Percentiles rank a stretch among this genome's conserved stretches.
These are phyloP conservation scores for Pachyrhizus erosus DNA, from an alignment of 306 rosid genomes.

Conservation along the genomic window DNA sequence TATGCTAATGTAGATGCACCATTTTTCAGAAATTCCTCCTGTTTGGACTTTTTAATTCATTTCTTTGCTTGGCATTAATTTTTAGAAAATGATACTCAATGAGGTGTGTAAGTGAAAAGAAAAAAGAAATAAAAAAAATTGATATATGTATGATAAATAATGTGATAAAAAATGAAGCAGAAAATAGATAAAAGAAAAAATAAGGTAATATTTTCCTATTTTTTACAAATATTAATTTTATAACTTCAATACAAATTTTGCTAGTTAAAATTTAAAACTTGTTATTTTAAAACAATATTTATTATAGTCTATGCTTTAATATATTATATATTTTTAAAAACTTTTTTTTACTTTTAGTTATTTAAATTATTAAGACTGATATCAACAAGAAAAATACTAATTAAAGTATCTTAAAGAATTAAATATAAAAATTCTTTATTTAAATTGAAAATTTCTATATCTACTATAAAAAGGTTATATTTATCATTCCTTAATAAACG, in stretches of 20 bases:
- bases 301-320: no score
- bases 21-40: slow-evolving; percentile 43
- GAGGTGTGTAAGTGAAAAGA: not conserved
- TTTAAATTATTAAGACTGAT: not conserved
- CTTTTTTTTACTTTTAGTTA: not conserved
- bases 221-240: not conserved
- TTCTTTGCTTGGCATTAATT: slow-evolving; percentile 15
- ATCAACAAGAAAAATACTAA: not conserved
- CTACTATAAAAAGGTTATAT: not conserved
- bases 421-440: not conserved
- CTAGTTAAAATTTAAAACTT: not conserved
- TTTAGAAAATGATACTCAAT: not conserved
- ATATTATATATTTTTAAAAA: not conserved
- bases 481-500: not conserved
- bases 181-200: not conserved
- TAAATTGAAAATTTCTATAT: not conserved
- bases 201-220: not conserved
- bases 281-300: no score
- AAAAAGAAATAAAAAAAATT: not conserved
- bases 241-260: not conserved
- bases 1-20: slow-evolving; percentile 41
- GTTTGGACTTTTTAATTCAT: not conserved
- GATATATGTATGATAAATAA: not conserved
- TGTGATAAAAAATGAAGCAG: not conserved
- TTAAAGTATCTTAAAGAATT: not conserved